Conservation (phyloP, 805 yeast genomes). For the Saturnispora besseyi region DNA sequence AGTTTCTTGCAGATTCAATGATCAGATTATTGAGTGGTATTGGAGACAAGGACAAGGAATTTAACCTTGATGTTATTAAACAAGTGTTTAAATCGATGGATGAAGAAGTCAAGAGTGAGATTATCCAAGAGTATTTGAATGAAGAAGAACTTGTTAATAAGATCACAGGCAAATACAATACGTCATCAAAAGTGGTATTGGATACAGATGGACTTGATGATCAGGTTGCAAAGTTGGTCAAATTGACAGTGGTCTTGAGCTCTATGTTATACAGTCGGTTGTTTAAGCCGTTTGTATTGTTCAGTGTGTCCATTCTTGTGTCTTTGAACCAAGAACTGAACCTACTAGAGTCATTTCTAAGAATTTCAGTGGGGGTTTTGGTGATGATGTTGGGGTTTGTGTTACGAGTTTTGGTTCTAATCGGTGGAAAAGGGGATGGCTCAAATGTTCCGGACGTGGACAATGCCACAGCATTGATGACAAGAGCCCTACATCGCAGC, state of each 20-base stretch:
- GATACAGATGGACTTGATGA: constrained; percentile 1
- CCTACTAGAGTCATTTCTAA: background rate
- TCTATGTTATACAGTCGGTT: background rate
- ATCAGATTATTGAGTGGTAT: constrained; percentile 12
- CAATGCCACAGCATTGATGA: background rate
- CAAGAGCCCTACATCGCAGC: background rate
- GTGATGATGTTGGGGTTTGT: constrained; percentile 4
- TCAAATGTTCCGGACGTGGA: background rate
- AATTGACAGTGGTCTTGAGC: background rate
- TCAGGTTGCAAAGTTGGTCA: constrained; percentile 1
- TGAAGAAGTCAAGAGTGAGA: constrained; percentile 13
- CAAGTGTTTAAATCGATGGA: constrained; percentile 10
- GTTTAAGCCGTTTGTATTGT: background rate
- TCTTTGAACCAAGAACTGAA: constrained; percentile 1
- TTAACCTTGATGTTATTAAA: background rate
- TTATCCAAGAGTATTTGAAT: constrained; percentile 15
- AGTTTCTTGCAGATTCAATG: constrained; percentile 14
- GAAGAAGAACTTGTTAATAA: constrained; percentile 12
- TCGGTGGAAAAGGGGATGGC: background rate
- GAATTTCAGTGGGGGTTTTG: background rate
- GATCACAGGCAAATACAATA: background rate
- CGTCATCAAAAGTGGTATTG: background rate
- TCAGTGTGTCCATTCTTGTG: background rate
- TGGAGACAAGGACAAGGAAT: constrained; percentile 1
- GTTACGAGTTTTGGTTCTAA: background rate